A percentile compares a stretch with the other conserved stretches of the same genome.
Conservation (phyloP, 1,284 basidiomycete genomes). For the Leccinum griseonigrum region DNA sequence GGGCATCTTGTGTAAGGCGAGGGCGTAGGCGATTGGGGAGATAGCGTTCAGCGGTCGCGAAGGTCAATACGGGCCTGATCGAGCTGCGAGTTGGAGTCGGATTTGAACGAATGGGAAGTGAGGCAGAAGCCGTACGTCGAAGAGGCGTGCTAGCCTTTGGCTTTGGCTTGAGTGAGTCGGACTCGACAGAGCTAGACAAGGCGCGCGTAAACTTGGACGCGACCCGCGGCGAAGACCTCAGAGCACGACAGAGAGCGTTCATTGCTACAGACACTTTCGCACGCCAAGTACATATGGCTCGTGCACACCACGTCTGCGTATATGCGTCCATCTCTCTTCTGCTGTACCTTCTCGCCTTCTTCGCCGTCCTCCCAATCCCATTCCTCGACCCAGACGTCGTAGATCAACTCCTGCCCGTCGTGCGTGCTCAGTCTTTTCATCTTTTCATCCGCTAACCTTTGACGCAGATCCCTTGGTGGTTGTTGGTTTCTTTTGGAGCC, state of each 20-base stretch:
- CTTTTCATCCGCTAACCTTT: background rate
- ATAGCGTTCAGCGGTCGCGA: conserved; percentile 77
- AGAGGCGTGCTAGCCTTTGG: conserved; percentile 76
- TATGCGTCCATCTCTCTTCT: conserved; percentile 13
- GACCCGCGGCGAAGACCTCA: background rate
- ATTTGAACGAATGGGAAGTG: conserved; percentile 73
- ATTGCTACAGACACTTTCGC: conserved; percentile 8
- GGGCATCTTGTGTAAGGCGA: conserved; percentile 50
- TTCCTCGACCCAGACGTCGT: conserved; percentile 45
- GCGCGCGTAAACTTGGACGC: conserved; percentile 7
- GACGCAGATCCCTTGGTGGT: conserved; percentile 75
- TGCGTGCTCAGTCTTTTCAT: conserved; percentile 1
- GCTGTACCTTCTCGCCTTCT: conserved; percentile 29
- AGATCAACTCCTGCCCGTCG: conserved; percentile 55
- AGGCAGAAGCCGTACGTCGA: conserved; percentile 65
- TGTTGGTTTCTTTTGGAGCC: conserved; percentile 70
- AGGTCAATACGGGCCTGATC: conserved; percentile 71
- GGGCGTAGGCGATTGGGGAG: conserved; percentile 54
- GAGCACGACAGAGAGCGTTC: conserved; percentile 16
- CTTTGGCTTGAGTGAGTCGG: conserved; percentile 46
- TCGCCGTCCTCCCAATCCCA: conserved; percentile 53
- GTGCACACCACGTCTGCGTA: conserved; percentile 21
- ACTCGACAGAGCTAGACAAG: conserved; percentile 17
- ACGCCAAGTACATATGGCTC: conserved; percentile 18
- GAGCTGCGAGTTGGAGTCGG: conserved; percentile 74